These are phyloP conservation scores for Amanita rimosa DNA, from an alignment of 768 basidiomycete species.

Conservation along the genomic window DNA sequence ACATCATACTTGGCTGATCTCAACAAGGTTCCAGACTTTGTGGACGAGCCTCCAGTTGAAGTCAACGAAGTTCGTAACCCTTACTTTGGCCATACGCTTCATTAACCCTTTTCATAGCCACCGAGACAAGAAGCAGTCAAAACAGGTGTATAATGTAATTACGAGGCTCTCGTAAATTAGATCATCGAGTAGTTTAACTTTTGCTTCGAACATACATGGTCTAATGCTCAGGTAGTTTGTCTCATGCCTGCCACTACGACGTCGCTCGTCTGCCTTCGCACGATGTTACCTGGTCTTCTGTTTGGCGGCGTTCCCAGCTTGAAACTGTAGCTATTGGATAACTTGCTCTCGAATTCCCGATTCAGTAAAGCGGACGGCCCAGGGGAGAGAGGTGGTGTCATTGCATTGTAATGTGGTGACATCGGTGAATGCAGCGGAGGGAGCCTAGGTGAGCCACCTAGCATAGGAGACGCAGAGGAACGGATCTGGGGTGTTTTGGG, in stretches of 20 bases:
- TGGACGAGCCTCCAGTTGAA: conserved; percentile 80
- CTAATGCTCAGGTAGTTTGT: background rate
- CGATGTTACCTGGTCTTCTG: conserved; percentile 14
- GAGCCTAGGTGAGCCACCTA: conserved; percentile 9
- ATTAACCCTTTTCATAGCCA: conserved; percentile 3
- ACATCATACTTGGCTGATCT: conserved; percentile 81
- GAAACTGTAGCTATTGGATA: conserved; percentile 20
- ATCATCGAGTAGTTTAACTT: background rate
- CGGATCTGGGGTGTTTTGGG: conserved; percentile 27
- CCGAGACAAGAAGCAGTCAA: conserved; percentile 41
- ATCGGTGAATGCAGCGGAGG: background rate
- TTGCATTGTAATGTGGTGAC: conserved; percentile 7
- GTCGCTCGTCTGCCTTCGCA: conserved; percentile 14
- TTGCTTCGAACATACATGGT: background rate
- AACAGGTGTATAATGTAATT: conserved; percentile 17
- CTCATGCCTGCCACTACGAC: conserved; percentile 8
- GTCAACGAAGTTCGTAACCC: conserved; percentile 37
- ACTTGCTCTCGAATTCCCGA: conserved; percentile 23
- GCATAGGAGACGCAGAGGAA: conserved; percentile 18
- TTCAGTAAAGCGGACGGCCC: conserved; percentile 13
- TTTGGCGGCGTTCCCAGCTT: conserved; percentile 30
- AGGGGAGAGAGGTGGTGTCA: conserved; percentile 28
- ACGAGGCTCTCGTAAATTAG: background rate
- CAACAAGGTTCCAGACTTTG: conserved; percentile 83
- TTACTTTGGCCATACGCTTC: background rate